phyloP scores from a whole-genome alignment of 768 basidiomycete genomes.

The Crepidotus variabilis region DNA sequence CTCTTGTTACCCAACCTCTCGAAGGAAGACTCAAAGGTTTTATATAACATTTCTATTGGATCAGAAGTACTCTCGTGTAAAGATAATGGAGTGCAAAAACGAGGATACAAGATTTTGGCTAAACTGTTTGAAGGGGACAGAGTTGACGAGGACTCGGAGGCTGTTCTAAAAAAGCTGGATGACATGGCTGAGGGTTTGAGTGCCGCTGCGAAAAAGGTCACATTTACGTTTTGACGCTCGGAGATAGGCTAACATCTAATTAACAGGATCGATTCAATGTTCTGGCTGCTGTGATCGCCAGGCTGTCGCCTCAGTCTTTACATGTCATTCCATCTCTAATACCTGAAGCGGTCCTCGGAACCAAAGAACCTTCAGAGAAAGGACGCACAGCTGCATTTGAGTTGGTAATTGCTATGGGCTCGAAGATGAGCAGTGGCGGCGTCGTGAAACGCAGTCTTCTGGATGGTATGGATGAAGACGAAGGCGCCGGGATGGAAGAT shows the following conservation, averaged over 20 bases:
- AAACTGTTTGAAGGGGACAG: conserved; percentile 67
- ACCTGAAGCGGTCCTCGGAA: conserved; percentile 91
- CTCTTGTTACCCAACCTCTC: conserved; percentile 79
- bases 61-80: conserved; percentile 65
- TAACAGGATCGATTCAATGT: conserved; percentile 79
- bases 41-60: conserved; percentile 71
- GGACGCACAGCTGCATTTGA: conserved; percentile 82
- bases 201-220: conserved; percentile 84
- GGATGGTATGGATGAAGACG: conserved; percentile 81
- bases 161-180: conserved; percentile 62
- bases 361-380: conserved; percentile 81
- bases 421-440: conserved; percentile 87
- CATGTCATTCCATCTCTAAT: conserved; percentile 87
- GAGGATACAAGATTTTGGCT: conserved; percentile 85
- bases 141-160: conserved; percentile 49
- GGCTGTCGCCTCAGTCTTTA: conserved; percentile 65
- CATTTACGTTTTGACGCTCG: neutral
- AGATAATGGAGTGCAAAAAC: conserved; percentile 92
- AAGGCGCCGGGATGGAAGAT: conserved; percentile 29
- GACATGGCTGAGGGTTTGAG: conserved; percentile 61
- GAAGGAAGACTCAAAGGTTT: conserved; percentile 47
- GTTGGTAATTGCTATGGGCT: conserved; percentile 85
- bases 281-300: conserved; percentile 62
- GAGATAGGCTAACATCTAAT: conserved; percentile 8
- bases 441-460: conserved; percentile 72